Base-by-base conservation (phyloP, 106 monocot genomes). In the Ottelia alismoides region DNA sequence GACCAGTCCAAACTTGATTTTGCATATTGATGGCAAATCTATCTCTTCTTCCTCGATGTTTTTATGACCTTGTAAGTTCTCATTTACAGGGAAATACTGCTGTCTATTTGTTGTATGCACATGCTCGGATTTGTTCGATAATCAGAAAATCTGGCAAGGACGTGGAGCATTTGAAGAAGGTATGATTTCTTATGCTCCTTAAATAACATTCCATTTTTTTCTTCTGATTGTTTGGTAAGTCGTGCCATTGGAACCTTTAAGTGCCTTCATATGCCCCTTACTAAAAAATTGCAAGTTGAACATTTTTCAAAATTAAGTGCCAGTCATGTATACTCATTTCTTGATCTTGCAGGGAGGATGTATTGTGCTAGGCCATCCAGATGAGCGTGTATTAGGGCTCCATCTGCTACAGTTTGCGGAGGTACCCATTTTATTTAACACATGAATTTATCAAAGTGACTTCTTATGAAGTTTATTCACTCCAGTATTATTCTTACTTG, bases 41-140 rank as follows among this genome's bases (percentile, higher is more conserved):
- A n/a, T n/a, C n/a, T n/a, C n/a, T 35, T 3, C 7, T 27, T 11
- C 20, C 11, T 20, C 27, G 4, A 59, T 27, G 25, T 26, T 16
- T 18, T 59, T 14, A 25, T 28, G 7, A 59, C 22, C 30, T 11
- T 49, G 48, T 0, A 4, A 20, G 16, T 28, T 27, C 21, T 18
- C n/a, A 4, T 27, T 49, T 62, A 47, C 72, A 88, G 88, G 88
- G 94, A 31, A 88, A 96, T 62, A 96, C 94, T 45, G 94, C 88
- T 57, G 94, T 96, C 22, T 96, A 96, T 73, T 65, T 96, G 44
- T 64, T 87, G 60, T 96, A 96, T 69, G 94, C 94, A 51, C 88
- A 96, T 85, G 88, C 94, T 65, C 88, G 94, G 20, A 96, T 96
- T 45, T 84, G 88, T 55, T 96, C 88, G 18, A 96, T 96, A 43